A percentile compares a stretch with the other conserved stretches of the same genome.
These are phyloP conservation scores for Staphylotrichum longicolle DNA, from an alignment of 495 filamentous ascomycete genomes.

Conservation along the genomic window DNA sequence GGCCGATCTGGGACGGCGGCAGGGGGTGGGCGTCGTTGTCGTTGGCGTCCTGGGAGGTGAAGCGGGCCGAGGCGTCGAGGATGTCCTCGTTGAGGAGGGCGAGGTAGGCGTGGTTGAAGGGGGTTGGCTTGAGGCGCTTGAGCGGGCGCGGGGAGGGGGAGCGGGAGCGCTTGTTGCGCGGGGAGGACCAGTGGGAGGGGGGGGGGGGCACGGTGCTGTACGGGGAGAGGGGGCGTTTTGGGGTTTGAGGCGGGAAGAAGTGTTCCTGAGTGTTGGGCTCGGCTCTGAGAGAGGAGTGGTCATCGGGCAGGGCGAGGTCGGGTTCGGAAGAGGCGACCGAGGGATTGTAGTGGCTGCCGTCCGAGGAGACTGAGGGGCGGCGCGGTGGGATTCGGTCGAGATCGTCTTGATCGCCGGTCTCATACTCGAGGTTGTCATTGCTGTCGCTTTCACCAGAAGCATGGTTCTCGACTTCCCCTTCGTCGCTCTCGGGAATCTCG, in stretches of 20 bases:
- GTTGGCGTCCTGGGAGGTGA: constrained; percentile 25
- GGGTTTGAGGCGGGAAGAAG: not conserved
- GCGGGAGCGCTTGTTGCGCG: constrained; percentile 21
- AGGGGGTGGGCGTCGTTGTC: constrained; percentile 22
- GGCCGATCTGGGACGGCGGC: constrained; percentile 58
- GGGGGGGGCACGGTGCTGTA: constrained; percentile 19
- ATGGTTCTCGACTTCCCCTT: constrained; percentile 7
- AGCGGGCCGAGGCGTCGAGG: constrained; percentile 37
- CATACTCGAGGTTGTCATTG: not conserved
- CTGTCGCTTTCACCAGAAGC: not conserved
- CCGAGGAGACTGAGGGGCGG: constrained; percentile 6
- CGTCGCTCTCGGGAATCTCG: constrained; percentile 21
- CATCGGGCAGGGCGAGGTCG: not conserved
- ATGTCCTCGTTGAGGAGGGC: constrained; percentile 59
- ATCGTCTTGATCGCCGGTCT: not conserved
- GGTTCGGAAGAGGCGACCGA: constrained; percentile 9
- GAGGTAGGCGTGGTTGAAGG: constrained; percentile 55
- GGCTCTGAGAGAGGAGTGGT: not conserved
- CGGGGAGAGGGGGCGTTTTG: constrained; percentile 1
- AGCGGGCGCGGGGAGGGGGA: constrained; percentile 23
- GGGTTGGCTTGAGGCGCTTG: constrained; percentile 35
- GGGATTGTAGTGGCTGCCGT: constrained; percentile 14
- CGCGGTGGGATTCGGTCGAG: not conserved
- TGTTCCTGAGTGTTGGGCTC: not conserved
- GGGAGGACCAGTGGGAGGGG: constrained; percentile 11